Evolutionary conservation across 73 alveolate genomes (phyloP).

Genomic region (Paramecium tetraurelia): DNA sequence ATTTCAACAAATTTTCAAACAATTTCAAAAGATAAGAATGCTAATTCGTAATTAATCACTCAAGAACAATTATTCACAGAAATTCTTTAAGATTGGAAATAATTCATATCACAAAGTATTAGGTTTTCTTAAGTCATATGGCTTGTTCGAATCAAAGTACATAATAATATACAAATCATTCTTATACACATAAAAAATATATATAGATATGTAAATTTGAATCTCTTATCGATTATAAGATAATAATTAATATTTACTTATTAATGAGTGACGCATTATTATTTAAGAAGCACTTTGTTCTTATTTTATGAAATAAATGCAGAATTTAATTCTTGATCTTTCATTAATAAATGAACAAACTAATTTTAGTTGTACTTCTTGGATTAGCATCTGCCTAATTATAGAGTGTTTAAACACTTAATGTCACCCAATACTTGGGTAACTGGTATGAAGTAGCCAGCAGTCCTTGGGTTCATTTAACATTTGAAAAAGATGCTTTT

Average conservation of each 20-base stretch:
- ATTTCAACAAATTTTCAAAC: background rate
- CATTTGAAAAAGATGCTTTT: conserved; percentile 24
- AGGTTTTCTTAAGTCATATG: no score
- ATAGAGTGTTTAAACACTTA: background rate
- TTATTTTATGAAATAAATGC: background rate
- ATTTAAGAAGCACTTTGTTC: background rate
- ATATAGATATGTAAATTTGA: no score
- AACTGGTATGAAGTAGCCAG: conserved; percentile 54
- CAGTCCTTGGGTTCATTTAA: conserved; percentile 32
- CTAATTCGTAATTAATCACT: background rate
- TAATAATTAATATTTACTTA: background rate
- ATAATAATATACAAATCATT: no score
- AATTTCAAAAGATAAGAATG: background rate
- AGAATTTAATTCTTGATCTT: background rate
- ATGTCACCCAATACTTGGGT: background rate
- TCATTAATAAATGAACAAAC: background rate
- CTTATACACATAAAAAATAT: no score
- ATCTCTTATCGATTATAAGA: no score
- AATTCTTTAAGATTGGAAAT: background rate
- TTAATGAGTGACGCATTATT: background rate
- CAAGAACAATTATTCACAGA: background rate
- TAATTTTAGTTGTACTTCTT: background rate
- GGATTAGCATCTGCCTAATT: background rate
- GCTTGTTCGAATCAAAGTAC: no score
- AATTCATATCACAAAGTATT: no score